These are phyloP conservation scores for Xerophyta viscosa DNA, from an alignment of 106 monocot species.

Conservation along the genomic window DNA sequence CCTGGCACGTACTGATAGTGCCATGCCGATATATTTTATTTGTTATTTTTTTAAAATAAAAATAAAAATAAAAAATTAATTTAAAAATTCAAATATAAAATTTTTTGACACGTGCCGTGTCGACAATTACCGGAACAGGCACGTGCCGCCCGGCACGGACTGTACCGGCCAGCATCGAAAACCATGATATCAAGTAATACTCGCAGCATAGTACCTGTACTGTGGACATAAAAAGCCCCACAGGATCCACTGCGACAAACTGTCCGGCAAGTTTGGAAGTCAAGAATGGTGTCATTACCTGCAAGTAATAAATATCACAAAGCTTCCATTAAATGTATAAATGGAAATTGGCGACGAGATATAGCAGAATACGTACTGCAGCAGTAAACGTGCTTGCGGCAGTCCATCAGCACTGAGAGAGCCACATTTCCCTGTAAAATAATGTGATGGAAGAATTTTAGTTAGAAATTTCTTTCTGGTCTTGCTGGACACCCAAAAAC, in stretches of 20 bases:
- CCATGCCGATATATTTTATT: too few species aligned
- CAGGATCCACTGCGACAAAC: constrained; percentile 84
- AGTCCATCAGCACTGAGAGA: constrained; percentile 91
- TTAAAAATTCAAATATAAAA: too few species aligned
- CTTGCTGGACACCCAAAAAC: too few species aligned
- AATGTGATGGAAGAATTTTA: not conserved
- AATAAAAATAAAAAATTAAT: too few species aligned
- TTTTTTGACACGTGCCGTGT: too few species aligned
- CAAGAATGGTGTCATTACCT: constrained; percentile 84
- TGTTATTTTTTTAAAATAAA: too few species aligned
- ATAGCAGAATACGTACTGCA: constrained; percentile 32
- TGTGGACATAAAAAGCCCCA: constrained; percentile 78
- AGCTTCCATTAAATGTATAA: not conserved
- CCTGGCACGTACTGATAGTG: too few species aligned
- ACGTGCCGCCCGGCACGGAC: too few species aligned
- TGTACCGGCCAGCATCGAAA: too few species aligned
- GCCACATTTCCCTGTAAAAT: constrained; percentile 82
- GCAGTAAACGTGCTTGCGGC: constrained; percentile 78
- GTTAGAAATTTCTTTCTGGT: not conserved
- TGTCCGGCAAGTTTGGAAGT: constrained; percentile 93
- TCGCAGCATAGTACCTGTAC: too few species aligned
- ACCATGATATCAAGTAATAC: too few species aligned
- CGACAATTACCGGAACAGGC: too few species aligned
- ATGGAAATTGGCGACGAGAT: not conserved
- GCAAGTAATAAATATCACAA: constrained; percentile 6